A percentile compares a stretch with the other conserved stretches of the same genome.
Conservation (phyloP, 1,284 basidiomycete species). For the Melampsora larici-populina region DNA sequence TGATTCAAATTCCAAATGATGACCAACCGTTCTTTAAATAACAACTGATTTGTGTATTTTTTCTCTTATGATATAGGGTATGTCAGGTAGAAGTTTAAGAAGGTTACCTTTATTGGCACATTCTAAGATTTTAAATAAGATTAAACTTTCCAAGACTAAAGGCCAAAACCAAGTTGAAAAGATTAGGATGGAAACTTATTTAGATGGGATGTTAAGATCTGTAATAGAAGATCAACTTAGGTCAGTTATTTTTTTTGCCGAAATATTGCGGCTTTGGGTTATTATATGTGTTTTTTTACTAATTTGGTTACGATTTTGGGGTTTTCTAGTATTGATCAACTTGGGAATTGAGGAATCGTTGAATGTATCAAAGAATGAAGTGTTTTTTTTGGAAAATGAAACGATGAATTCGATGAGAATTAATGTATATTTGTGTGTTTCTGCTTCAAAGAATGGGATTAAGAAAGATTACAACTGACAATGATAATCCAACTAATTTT, state of each 20-base stretch:
- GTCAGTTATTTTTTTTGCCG: neutral
- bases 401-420: too few species aligned
- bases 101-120: constrained; percentile 87
- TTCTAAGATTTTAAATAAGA: constrained; percentile 55
- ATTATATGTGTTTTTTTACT: too few species aligned
- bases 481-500: too few species aligned
- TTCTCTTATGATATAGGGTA: constrained; percentile 58
- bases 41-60: constrained; percentile 53
- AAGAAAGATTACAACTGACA: too few species aligned
- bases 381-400: too few species aligned
- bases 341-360: too few species aligned
- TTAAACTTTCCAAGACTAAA: neutral
- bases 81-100: constrained; percentile 85
- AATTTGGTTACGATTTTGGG: too few species aligned
- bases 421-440: too few species aligned
- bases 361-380: too few species aligned
- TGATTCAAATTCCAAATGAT: neutral
- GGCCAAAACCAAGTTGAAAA: neutral
- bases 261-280: too few species aligned
- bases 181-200: neutral
- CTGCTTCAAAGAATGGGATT: too few species aligned
- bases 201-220: neutral
- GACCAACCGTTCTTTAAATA: neutral
- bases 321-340: too few species aligned
- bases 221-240: constrained; percentile 1